These are phyloP conservation scores for Blastosporella zonata DNA, from an alignment of 1,284 basidiomycete genomes.

Conservation along the genomic window DNA sequence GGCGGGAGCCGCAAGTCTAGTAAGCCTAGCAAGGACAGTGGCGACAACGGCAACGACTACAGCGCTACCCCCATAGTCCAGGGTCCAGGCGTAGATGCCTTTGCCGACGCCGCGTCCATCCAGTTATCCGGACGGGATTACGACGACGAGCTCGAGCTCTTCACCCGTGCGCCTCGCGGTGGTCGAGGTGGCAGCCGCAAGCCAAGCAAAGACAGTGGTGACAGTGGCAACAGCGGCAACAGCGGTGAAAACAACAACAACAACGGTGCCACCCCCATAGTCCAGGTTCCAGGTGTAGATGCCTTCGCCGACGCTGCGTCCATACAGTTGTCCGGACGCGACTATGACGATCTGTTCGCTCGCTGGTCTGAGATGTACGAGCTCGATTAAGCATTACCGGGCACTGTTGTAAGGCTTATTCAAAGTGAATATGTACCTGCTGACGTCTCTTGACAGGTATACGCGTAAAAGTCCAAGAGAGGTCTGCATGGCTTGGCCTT, in stretches of 20 bases:
- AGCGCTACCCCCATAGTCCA: neutral
- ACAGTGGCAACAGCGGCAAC: too few species aligned
- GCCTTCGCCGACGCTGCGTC: neutral
- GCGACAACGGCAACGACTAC: neutral
- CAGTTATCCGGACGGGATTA: neutral
- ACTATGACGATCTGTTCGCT: neutral
- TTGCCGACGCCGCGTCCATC: neutral
- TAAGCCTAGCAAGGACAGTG: neutral
- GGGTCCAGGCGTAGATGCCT: neutral
- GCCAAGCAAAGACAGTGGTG: neutral
- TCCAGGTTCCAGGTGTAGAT: neutral
- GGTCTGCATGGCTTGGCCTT: too few species aligned
- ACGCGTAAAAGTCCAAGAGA: too few species aligned
- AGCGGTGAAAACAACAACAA: too few species aligned
- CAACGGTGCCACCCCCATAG: neutral
- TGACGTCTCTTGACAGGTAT: too few species aligned
- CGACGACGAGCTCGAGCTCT: slow-evolving; percentile 1
- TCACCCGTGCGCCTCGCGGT: slow-evolving; percentile 1
- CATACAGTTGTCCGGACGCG: neutral
- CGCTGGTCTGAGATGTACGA: neutral
- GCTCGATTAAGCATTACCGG: neutral
- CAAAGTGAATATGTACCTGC: neutral
- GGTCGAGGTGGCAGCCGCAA: neutral
- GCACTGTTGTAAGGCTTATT: neutral
- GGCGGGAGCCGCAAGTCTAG: neutral